Evolutionary conservation across 2,329 filamentous ascomycete species (phyloP).

Genomic region (Aspergillaceae sp.): DNA sequence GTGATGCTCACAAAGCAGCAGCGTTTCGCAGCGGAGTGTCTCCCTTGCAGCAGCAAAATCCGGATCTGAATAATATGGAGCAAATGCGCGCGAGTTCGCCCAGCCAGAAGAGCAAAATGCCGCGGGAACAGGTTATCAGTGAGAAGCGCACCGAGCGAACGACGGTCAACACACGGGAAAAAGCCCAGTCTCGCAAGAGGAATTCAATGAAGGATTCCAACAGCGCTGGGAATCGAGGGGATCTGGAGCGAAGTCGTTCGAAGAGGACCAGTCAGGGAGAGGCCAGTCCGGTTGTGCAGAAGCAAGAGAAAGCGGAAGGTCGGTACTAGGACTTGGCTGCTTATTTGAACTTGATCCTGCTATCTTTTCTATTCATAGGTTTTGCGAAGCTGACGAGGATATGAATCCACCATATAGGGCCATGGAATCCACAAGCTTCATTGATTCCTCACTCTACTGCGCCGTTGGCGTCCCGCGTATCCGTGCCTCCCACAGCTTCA

Average conservation of each 20-base stretch:
- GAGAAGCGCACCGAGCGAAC: conserved; percentile 35
- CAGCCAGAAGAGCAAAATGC: conserved; percentile 23
- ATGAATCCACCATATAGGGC: conserved; percentile 19
- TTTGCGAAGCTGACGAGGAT: conserved; percentile 8
- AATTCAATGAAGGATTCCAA: conserved; percentile 46
- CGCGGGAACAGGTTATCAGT: conserved; percentile 27
- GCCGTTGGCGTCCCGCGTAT: conserved; percentile 63
- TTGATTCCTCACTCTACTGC: conserved; percentile 61
- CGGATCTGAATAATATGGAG: conserved; percentile 16
- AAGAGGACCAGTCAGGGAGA: conserved; percentile 20
- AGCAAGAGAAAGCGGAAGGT: conserved; percentile 29
- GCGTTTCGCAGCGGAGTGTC: conserved; percentile 21
- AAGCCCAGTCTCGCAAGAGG: conserved; percentile 49
- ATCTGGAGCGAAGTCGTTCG: conserved; percentile 25
- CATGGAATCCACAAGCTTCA: conserved; percentile 73
- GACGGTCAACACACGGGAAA: conserved; percentile 55
- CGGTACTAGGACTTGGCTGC: conserved; percentile 8
- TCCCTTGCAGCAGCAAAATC: conserved; percentile 17
- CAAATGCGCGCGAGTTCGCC: conserved; percentile 22
- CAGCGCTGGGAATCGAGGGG: conserved; percentile 23
- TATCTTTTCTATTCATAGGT: no score
- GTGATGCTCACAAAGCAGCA: conserved; percentile 21
- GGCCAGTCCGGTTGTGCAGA: conserved; percentile 17
- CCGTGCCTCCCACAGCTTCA: conserved; percentile 53
- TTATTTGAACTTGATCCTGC: background rate